Evolutionary conservation across 73 alveolate species (phyloP).

Genomic region (Paraurostyla sp.): DNA sequence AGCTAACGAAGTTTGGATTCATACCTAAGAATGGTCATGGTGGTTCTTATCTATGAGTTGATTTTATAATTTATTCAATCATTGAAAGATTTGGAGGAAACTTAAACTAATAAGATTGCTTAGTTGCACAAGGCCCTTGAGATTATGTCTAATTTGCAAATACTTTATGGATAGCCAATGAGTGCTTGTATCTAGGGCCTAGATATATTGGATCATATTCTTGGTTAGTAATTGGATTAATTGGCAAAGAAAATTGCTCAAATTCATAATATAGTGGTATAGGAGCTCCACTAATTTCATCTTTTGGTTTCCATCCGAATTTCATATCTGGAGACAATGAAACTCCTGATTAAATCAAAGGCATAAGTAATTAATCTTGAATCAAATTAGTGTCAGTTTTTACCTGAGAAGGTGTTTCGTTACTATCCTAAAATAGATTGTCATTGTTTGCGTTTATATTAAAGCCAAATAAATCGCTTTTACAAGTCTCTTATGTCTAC

Average conservation of each 20-base stretch:
- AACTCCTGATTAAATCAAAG: slow-evolving; percentile 28
- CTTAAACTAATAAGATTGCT: not conserved
- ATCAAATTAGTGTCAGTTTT: too few relatives aligned
- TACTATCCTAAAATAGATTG: too few relatives aligned
- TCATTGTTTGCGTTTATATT: too few relatives aligned
- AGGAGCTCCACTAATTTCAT: slow-evolving; percentile 57
- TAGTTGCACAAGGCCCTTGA: not conserved
- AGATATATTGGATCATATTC: slow-evolving; percentile 44
- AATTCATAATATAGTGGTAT: slow-evolving; percentile 51
- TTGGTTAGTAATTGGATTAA: slow-evolving; percentile 31
- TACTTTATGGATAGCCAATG: slow-evolving; percentile 38
- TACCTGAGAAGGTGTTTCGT: too few relatives aligned
- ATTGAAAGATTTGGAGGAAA: slow-evolving; percentile 37
- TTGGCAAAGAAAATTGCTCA: slow-evolving; percentile 50
- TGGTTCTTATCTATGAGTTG: slow-evolving; percentile 43
- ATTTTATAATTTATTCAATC: slow-evolving; percentile 15
- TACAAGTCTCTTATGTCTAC: too few relatives aligned
- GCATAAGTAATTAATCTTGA: too few relatives aligned
- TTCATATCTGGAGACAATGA: slow-evolving; percentile 59
- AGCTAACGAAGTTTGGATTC: slow-evolving; percentile 28
- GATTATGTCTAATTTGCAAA: slow-evolving; percentile 17
- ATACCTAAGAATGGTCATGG: slow-evolving; percentile 46
- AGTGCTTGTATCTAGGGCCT: slow-evolving; percentile 30
- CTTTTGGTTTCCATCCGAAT: slow-evolving; percentile 62
- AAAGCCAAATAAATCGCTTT: too few relatives aligned